Conservation (phyloP, 2,329 filamentous ascomycete genomes). For the Phaeosphaeria sp. region DNA sequence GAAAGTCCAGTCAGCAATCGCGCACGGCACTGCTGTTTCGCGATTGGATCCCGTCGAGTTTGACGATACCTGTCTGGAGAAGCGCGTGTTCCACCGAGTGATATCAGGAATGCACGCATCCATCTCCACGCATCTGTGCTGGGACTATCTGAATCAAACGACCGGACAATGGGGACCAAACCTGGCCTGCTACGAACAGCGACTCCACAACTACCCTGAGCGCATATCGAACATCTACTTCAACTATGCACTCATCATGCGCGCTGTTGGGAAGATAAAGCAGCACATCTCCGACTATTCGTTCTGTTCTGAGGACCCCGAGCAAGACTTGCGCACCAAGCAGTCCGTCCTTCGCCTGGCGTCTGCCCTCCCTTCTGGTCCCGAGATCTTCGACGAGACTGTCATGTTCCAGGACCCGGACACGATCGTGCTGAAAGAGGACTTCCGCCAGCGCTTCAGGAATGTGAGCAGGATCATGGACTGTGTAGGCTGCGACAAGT, state of each 20-base stretch:
- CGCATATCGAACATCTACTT: slow-evolving; percentile 98
- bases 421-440: slow-evolving; percentile 85
- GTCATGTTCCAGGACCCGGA: slow-evolving; percentile 84
- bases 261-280: slow-evolving; percentile 88
- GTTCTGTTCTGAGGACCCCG: slow-evolving; percentile 86
- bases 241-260: slow-evolving; percentile 95
- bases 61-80: slow-evolving; percentile 94
- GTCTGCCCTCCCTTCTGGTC: slow-evolving; percentile 68
- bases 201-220: slow-evolving; percentile 86
- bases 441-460: slow-evolving; percentile 95
- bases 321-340: slow-evolving; percentile 80
- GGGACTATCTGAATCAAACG: slow-evolving; percentile 93
- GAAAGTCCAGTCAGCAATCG: slow-evolving; percentile 64
- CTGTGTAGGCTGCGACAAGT: slow-evolving; percentile 98
- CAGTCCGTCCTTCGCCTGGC: slow-evolving; percentile 81
- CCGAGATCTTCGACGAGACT: slow-evolving; percentile 89
- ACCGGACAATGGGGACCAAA: slow-evolving; percentile 95
- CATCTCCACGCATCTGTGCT: slow-evolving; percentile 95
- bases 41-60: slow-evolving; percentile 73
- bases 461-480: slow-evolving; percentile 98
- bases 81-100: slow-evolving; percentile 96
- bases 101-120: slow-evolving; percentile 98
- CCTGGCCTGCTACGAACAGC: slow-evolving; percentile 82
- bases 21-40: slow-evolving; percentile 60
- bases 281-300: slow-evolving; percentile 84